These are phyloP conservation scores for Globisporangium nunn DNA, from an alignment of 352 stramenopile species.

Conservation along the genomic window DNA sequence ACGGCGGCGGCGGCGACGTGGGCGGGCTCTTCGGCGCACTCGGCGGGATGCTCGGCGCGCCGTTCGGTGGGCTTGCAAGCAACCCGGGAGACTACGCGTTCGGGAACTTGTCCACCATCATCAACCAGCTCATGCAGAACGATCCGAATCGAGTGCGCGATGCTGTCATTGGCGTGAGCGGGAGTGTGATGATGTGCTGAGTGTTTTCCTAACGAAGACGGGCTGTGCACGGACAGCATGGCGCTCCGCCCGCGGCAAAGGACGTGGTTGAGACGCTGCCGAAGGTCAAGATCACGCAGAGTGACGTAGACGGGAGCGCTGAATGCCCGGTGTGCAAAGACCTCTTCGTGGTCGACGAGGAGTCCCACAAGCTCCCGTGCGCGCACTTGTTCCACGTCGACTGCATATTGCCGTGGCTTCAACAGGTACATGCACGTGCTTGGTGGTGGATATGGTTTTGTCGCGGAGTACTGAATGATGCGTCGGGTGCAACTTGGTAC, in stretches of 20 bases:
- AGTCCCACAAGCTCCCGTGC: slow-evolving; percentile 69
- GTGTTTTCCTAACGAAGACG: neutral
- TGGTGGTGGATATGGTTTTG: neutral
- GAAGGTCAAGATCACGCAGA: slow-evolving; percentile 64
- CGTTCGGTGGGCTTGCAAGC: slow-evolving; percentile 33
- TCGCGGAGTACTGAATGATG: neutral
- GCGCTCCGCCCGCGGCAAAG: slow-evolving; percentile 68
- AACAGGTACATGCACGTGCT: slow-evolving; percentile 23
- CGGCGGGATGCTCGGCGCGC: slow-evolving; percentile 37
- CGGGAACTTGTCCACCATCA: slow-evolving; percentile 75
- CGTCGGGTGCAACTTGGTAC: neutral
- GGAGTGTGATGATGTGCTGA: neutral
- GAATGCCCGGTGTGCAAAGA: slow-evolving; percentile 87
- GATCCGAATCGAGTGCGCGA: slow-evolving; percentile 66
- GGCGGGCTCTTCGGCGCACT: slow-evolving; percentile 56
- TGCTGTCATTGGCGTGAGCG: neutral
- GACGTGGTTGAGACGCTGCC: slow-evolving; percentile 68
- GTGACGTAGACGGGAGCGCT: slow-evolving; percentile 63
- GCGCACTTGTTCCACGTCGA: slow-evolving; percentile 76
- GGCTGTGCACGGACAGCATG: slow-evolving; percentile 39
- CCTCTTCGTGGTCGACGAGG: slow-evolving; percentile 69
- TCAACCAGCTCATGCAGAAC: slow-evolving; percentile 88
- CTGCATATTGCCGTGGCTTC: slow-evolving; percentile 84
- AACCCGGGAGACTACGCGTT: slow-evolving; percentile 82
- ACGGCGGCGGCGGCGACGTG: slow-evolving; percentile 19